Evolutionary conservation across 345 rosid species (phyloP).

Genomic region (Sonneratia caseolaris): DNA sequence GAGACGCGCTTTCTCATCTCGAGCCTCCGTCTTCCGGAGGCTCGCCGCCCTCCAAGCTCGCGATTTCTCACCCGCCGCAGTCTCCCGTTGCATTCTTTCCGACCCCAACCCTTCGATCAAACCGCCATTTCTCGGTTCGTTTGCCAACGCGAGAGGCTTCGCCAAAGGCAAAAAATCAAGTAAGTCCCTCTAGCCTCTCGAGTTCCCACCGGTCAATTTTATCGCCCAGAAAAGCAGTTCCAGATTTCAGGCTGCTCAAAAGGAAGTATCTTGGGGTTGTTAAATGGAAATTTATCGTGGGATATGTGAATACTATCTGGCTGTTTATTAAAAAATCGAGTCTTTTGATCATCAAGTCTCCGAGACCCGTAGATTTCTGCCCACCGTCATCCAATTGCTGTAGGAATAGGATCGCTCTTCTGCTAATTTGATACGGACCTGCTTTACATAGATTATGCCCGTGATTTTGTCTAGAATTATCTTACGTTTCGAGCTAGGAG

Average conservation of each 20-base stretch:
- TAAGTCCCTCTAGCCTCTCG: slow-evolving; percentile 11
- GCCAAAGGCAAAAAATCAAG: slow-evolving; percentile 77
- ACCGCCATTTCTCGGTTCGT: slow-evolving; percentile 10
- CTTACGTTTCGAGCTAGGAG: not conserved
- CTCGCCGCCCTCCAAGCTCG: slow-evolving; percentile 19
- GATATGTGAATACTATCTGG: not conserved
- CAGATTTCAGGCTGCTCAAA: too few species aligned
- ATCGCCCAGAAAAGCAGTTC: not conserved
- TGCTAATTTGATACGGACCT: not conserved
- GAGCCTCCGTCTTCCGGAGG: slow-evolving; percentile 25
- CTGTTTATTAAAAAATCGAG: not conserved
- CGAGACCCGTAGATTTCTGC: not conserved
- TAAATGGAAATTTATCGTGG: not conserved
- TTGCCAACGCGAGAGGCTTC: slow-evolving; percentile 48
- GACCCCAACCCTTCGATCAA: slow-evolving; percentile 12
- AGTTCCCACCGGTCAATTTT: not conserved
- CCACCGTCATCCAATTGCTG: not conserved
- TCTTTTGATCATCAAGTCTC: not conserved
- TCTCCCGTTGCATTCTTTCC: slow-evolving; percentile 26
- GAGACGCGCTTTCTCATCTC: slow-evolving; percentile 34
- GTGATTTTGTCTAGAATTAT: not conserved
- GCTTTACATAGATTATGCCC: not conserved
- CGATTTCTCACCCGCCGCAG: slow-evolving; percentile 2
- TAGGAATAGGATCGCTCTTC: not conserved
- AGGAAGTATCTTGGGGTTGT: not conserved